Conservation (phyloP, 306 rosid genomes). For the Trifolium pratense region DNA sequence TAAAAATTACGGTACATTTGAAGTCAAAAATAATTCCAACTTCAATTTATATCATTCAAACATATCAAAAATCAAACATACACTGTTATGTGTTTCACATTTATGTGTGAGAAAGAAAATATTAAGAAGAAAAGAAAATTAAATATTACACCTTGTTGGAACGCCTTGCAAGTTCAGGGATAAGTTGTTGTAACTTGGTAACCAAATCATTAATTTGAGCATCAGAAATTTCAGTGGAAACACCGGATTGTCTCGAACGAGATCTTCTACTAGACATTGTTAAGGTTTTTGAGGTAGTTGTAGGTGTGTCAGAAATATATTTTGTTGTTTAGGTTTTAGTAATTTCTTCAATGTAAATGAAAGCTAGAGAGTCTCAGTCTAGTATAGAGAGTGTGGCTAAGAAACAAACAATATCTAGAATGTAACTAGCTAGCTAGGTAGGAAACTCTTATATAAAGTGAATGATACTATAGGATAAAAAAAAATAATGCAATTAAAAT, state of each 20-base stretch:
- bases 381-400: slow-evolving; percentile 2
- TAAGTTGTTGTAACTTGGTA: slow-evolving; percentile 80
- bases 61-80: not conserved
- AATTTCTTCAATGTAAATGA: slow-evolving; percentile 10
- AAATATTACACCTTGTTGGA: slow-evolving; percentile 88
- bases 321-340: slow-evolving; percentile 6
- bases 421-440: slow-evolving; percentile 1
- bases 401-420: not conserved
- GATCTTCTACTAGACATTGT: slow-evolving; percentile 88
- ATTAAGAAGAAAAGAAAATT: not conserved
- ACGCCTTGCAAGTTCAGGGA: slow-evolving; percentile 79
- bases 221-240: slow-evolving; percentile 62
- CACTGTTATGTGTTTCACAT: not conserved
- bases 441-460: not conserved
- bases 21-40: too few relatives aligned
- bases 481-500: not conserved
- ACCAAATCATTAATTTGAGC: slow-evolving; percentile 90
- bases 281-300: not conserved
- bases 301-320: slow-evolving; percentile 45
- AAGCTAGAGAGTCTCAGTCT: not conserved
- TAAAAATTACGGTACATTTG: too few relatives aligned
- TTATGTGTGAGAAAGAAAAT: not conserved
- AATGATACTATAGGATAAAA: not conserved
- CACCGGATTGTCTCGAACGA: slow-evolving; percentile 67
- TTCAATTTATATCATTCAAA: too few relatives aligned